Base-by-base conservation (phyloP, 768 basidiomycete species). In the Boletus bicolor region DNA sequence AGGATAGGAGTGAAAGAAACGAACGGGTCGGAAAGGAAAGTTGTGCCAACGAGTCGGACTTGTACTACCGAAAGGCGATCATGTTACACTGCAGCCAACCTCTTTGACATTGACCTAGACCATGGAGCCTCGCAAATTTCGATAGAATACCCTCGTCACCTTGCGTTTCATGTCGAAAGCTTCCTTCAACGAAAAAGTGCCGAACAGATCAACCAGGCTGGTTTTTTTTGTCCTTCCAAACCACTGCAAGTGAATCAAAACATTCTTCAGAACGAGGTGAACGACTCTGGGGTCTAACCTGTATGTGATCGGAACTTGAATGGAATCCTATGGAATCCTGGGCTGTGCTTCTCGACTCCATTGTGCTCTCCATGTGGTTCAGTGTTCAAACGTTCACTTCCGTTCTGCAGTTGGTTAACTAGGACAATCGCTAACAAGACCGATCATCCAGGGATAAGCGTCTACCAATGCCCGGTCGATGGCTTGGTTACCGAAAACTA, bases 401-500 rank as follows among this genome's bases (percentile, higher is more conserved):
- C 12, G 9, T 17, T 39, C 9, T n/a, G 7, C 19, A 8, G 35
- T 24, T 24, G 21, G 21, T 24, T 15, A 5, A 35, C 51, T 7
- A 5, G 32, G n/a, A 42, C 14, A 32, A 34, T 35, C 17, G 26
- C 32, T 6, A 44, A 34, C 14, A 3, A 24, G 39, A 43, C 58
- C 44, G 37, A 55, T 43, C 35, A 5, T 10, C 26, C 21, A 14
- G 34, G 21, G 14, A 19, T 14, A 10, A 45, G 51, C 53, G 47
- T 57, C 28, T 53, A 49, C 19, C 12, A 36, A 3, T 7, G n/a
- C 38, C 24, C 61, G 59, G 60, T 1, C 1, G 19, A 35, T 57
- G 65, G 63, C 9, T 46, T 46, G 48, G 7, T 59, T 1, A 42
- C 65, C 64, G 56, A 26, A 8, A 28, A 35, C 17, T 19, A 2